A percentile compares a stretch with the other conserved stretches of the same genome.
phyloP scores from a whole-genome alignment of 2,329 filamentous ascomycete species.

The Periconia macrospinosa region DNA sequence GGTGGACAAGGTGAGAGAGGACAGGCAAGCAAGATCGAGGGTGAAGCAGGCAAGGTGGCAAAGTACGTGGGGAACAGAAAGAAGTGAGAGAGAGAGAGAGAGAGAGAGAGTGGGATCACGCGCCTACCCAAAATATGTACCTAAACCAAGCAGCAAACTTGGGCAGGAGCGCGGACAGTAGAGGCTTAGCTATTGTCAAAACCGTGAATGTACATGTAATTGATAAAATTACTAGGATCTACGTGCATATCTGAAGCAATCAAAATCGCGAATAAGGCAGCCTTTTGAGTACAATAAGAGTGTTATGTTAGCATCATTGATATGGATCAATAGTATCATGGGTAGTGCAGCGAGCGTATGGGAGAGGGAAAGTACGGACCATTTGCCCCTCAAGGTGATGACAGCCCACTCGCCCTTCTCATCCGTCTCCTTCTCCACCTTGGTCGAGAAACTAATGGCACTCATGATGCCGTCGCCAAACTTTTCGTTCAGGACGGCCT shows the following conservation, averaged over 20 bases:
- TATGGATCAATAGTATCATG: too few species aligned
- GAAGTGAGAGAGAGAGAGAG: too few species aligned
- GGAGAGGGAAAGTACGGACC: conserved; percentile 57
- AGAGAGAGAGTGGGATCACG: too few species aligned
- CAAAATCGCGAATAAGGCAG: conserved; percentile 54
- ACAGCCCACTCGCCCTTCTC: conserved; percentile 82
- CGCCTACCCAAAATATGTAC: too few species aligned
- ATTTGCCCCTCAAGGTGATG: conserved; percentile 82
- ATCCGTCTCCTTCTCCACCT: conserved; percentile 92
- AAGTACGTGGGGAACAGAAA: too few species aligned
- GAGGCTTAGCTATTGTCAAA: too few species aligned
- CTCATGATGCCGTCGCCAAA: conserved; percentile 85
- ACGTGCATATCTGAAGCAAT: neutral
- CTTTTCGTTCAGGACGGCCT: conserved; percentile 94
- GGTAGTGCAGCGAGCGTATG: neutral
- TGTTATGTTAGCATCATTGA: too few species aligned
- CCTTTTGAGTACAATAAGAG: conserved; percentile 30
- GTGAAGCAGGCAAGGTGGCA: too few species aligned
- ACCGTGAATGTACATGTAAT: too few species aligned
- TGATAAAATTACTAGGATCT: neutral
- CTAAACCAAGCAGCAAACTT: too few species aligned
- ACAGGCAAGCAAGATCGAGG: neutral
- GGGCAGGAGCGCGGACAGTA: too few species aligned
- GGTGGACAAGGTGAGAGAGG: too few species aligned
- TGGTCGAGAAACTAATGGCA: conserved; percentile 86